These are phyloP conservation scores for Nannizziopsis arthrosporioides DNA, from an alignment of 2,329 filamentous ascomycete species.

Conservation along the genomic window DNA sequence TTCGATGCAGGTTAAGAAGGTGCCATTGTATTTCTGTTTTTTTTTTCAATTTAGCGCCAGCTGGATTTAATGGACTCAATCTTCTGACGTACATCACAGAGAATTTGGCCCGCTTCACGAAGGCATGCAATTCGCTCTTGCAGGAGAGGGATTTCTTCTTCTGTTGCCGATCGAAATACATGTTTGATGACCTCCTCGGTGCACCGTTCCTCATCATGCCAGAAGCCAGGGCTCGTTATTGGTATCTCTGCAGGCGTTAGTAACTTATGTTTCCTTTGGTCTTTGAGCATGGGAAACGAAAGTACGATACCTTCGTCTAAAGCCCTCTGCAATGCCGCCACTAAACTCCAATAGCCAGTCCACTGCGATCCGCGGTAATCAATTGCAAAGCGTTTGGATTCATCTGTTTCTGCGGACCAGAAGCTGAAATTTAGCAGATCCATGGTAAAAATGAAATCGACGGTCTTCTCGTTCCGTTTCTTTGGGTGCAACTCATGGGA, in stretches of 20 bases:
- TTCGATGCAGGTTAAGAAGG: conserved; percentile 59
- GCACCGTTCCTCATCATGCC: conserved; percentile 65
- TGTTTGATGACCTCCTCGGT: conserved; percentile 60
- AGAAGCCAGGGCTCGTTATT: conserved; percentile 80
- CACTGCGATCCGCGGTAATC: conserved; percentile 69
- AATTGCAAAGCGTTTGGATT: conserved; percentile 62
- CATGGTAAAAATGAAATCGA: conserved; percentile 95
- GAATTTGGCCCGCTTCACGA: conserved; percentile 66
- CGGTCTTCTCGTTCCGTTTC: conserved; percentile 61
- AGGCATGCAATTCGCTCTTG: conserved; percentile 66
- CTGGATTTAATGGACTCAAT: not conserved
- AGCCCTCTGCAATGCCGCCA: conserved; percentile 74
- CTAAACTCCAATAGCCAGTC: conserved; percentile 93
- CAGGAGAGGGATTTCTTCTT: conserved; percentile 77
- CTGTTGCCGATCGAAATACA: conserved; percentile 76
- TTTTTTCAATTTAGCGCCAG: not conserved
- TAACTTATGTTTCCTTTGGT: conserved; percentile 3
- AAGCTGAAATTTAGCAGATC: conserved; percentile 95
- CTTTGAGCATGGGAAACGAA: not conserved
- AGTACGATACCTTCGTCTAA: conserved; percentile 60
- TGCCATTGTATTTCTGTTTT: conserved; percentile 59
- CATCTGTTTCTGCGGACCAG: conserved; percentile 64
- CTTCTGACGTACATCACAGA: conserved; percentile 54
- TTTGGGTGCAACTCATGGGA: conserved; percentile 84
- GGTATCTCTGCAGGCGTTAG: conserved; percentile 52